Evolutionary conservation across 495 filamentous ascomycete genomes (phyloP).

Genomic region (Penicillium argentinense): DNA sequence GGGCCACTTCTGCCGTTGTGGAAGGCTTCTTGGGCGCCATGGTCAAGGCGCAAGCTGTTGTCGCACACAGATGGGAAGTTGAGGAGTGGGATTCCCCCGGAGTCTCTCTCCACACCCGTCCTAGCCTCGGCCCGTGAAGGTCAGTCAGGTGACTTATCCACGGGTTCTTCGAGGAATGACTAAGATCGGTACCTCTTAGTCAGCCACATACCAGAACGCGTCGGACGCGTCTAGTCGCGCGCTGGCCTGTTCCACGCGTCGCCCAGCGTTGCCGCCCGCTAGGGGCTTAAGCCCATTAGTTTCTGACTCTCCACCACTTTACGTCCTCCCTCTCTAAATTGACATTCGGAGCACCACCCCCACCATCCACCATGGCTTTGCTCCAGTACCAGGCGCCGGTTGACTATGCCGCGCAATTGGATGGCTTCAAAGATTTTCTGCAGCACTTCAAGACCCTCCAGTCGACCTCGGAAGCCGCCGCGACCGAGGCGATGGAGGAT

Average conservation of each 20-base stretch:
- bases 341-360: slow-evolving; percentile 7
- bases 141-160: not conserved
- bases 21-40: slow-evolving; percentile 71
- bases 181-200: not conserved
- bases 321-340: slow-evolving; percentile 21
- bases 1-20: slow-evolving; percentile 71
- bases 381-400: slow-evolving; percentile 71
- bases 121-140: not conserved
- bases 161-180: not conserved
- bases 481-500: slow-evolving; percentile 72
- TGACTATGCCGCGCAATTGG: slow-evolving; percentile 84
- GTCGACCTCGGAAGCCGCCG: slow-evolving; percentile 65
- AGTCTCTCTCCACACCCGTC: not conserved
- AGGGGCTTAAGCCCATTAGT: slow-evolving; percentile 1
- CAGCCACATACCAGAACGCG: slow-evolving; percentile 2
- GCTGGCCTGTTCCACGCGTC: slow-evolving; percentile 1
- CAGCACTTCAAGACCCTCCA: slow-evolving; percentile 80
- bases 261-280: not conserved
- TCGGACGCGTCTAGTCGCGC: slow-evolving; percentile 1
- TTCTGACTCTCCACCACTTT: slow-evolving; percentile 21
- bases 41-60: slow-evolving; percentile 19
- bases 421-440: slow-evolving; percentile 85
- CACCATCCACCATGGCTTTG: slow-evolving; percentile 67
- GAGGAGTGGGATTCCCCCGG: slow-evolving; percentile 11
- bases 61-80: slow-evolving; percentile 9